Evolutionary conservation across 805 yeast species (phyloP), one percentile per base, ranked within the genome.

Genomic region (Aciculoconidium aculeatum): DNA sequence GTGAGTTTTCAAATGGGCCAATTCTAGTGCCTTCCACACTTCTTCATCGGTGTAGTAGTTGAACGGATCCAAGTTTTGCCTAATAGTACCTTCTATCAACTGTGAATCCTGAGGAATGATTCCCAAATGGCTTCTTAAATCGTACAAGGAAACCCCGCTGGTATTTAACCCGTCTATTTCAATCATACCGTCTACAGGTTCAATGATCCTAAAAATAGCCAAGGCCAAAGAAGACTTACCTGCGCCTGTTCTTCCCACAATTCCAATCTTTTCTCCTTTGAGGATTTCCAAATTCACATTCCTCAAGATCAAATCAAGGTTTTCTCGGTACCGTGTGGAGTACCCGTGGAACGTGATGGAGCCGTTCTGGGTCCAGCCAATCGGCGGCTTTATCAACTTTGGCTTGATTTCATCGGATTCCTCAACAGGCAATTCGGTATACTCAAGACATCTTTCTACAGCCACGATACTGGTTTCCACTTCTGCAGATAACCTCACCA

Each of bases 351-450:
- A 81, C 31, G 65, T 64, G 29, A 88, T 70, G 3, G 64, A 70
- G 25, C 96, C 96, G 10, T 60, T 47, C 7, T 61, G 49, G 6
- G 96, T 96, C 95, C 96, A 88, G n/a, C 58, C 42, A 1, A 54
- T 48, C 5, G 65, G 58, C 2, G 80, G 67, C 7, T 77, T 73
- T 52, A 96, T 76, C 50, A 88, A 87, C 34, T 85, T 71, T 3
- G 95, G 76, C 7, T 85, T 73, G 51, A 85, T 86, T 40, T 82
- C 54, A 17, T 72, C 44, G 15, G 47, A 48, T 26, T 56, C 57
- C 47, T 70, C 79, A 6, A 69, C 54, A 19, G 47, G 49, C 31
- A 73, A 49, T 10, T 61, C 59, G 35, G 67, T 58, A 45, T 80
- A 80, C 39, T 80, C 87, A 28, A 74, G 41, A 21, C 80, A 70